Evolutionary conservation across 768 basidiomycete genomes (phyloP), one percentile per base, ranked within the genome.

Genomic region (Candolleomyces aberdarensis): DNA sequence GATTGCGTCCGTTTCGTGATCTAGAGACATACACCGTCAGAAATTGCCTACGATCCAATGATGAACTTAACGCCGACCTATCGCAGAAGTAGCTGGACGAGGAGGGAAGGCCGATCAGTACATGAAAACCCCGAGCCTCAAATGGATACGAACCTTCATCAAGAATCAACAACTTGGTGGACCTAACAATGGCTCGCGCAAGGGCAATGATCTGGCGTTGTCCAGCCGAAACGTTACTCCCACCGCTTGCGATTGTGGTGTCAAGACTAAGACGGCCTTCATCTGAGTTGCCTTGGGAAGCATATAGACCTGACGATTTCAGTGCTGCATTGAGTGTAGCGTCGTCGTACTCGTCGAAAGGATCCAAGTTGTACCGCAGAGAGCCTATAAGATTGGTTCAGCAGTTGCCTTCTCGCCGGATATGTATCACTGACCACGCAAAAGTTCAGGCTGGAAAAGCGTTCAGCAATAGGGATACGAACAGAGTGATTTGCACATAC

Each of bases 141-240:
- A 78, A 39, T 87, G 75, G 47, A 82, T 79, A 71, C 82, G 85
- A 48, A 80, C 78, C 39, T 83, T 76, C 14, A 87, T 67, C 29
- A 85, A 74, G 15, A 47, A 88, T 83, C 50, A 88, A 79, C 36
- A 88, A 75, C 49, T 83, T 80, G 71, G 82, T 86, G 48, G 80
- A 78, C 39, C 84, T 76, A 11, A 87, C 74, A 62, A 87, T 78
- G 2, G 87, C 87, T 40, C 87, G 75, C 5, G 86, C 86, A 68
- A 88, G 77, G 8, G 85, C 85, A 51, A 88, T 78, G 49, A 88
- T 79, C 65, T 92, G 91, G 11, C 89, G 72, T 66, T 92, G 90
- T 22, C 91, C 91, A 47, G 89, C 85, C 1, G 87, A 89, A 63
- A 92, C 83, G 68, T 92, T 92, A 19, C 79, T 71, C 7, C 91